Base-by-base conservation (phyloP, 2,329 filamentous ascomycete genomes). In the Aureobasidium mangrovei region DNA sequence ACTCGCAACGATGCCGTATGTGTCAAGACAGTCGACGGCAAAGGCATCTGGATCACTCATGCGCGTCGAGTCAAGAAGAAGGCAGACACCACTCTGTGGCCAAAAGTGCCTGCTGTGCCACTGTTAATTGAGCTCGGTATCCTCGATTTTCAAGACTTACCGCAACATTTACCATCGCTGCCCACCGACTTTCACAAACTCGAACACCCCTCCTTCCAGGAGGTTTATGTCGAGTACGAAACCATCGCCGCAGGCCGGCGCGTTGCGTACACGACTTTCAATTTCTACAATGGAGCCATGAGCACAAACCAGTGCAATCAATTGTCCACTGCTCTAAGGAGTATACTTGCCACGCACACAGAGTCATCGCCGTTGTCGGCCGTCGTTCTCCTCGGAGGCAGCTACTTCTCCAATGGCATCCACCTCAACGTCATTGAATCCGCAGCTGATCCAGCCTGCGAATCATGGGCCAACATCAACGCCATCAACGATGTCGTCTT, bases 231-330 rank as follows among this genome's bases (percentile, higher is more conserved):
- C 9, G 69, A 72, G 29, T 69, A 69, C 39, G 63, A 60, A 10
- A 55, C 59, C 7, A 64, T 66, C 33, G 60, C 61, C 7, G 58
- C 62, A 8, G 54, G 59, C 18, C 63, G 63, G 38, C 63, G 61
- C 12, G 60, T 68, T 5, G 71, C 71, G 0, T 72, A 71, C 52
- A 58, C 73, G n/a, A 68, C 70, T 59, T 73, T 71, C 53, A 64
- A 72, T 51, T 71, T 72, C 51, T 74, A 73, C 63, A 74, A 74
- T 53, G 71, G 71, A 31, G 71, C 71, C 48, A 73, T 73, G 70
- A 66, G 69, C 26, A 72, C 70, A 0, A 57, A 55, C 5, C 69
- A 73, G 54, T 74, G 71, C 58, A 64, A 63, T 9, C 64, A 64
- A 7, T 60, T 73, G 27, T 64, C 69, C 47, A 61, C 65, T 6